Percentiles rank a stretch among this genome's conserved stretches.
Evolutionary conservation across 768 basidiomycete genomes (phyloP).

Genomic region (Suillus cothurnatus): DNA sequence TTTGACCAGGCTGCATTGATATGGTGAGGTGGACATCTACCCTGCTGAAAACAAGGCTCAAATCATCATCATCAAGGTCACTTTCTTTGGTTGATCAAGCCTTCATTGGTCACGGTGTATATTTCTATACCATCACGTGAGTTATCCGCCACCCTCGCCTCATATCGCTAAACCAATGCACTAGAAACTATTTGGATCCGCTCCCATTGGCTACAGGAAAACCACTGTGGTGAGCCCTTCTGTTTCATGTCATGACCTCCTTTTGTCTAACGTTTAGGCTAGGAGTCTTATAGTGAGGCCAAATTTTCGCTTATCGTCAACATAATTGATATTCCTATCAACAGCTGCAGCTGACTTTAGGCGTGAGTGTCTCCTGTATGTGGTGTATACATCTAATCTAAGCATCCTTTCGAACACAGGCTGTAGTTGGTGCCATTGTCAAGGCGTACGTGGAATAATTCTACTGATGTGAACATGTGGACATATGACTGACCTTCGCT

Average conservation of each 20-base stretch:
- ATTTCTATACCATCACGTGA: slow-evolving; percentile 57
- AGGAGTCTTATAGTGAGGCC: slow-evolving; percentile 53
- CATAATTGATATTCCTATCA: slow-evolving; percentile 3
- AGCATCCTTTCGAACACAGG: slow-evolving; percentile 32
- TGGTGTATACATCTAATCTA: slow-evolving; percentile 9
- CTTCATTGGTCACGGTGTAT: slow-evolving; percentile 53
- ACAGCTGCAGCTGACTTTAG: slow-evolving; percentile 48
- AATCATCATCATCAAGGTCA: background rate
- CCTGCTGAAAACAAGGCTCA: background rate
- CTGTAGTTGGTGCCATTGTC: slow-evolving; percentile 56
- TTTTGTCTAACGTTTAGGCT: slow-evolving; percentile 25
- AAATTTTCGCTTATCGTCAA: slow-evolving; percentile 11
- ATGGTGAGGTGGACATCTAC: slow-evolving; percentile 27
- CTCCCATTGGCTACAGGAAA: slow-evolving; percentile 36
- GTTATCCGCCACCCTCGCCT: slow-evolving; percentile 20
- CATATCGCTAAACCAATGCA: background rate
- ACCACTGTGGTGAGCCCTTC: slow-evolving; percentile 47
- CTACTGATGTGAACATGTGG: background rate
- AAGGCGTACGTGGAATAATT: slow-evolving; percentile 44
- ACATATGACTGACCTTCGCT: background rate
- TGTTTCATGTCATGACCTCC: background rate
- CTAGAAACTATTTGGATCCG: slow-evolving; percentile 44
- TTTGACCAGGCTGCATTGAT: slow-evolving; percentile 32
- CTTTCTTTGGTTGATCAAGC: slow-evolving; percentile 51
- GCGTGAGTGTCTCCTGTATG: slow-evolving; percentile 26